These are phyloP conservation scores for Knufia fluminis DNA, from an alignment of 2,329 filamentous ascomycete genomes.

Conservation along the genomic window DNA sequence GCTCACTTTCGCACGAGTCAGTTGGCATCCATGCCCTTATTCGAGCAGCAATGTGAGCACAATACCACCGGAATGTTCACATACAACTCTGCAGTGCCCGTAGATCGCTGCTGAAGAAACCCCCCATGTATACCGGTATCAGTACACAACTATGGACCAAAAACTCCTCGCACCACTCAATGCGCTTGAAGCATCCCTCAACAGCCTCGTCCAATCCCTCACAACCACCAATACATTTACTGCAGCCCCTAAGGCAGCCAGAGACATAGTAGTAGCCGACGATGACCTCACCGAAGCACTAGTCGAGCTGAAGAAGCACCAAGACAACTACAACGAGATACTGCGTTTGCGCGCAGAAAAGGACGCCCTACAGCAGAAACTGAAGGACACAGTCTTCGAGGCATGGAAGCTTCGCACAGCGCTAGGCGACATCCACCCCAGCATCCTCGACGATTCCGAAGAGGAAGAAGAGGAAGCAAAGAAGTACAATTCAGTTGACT, in stretches of 20 bases:
- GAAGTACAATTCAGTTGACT: conserved; percentile 31
- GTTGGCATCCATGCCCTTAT: too few relatives aligned
- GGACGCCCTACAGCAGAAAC: conserved; percentile 30
- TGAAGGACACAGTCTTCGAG: conserved; percentile 34
- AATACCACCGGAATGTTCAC: too few relatives aligned
- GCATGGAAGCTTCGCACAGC: conserved; percentile 34
- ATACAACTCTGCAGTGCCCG: too few relatives aligned
- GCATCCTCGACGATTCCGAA: conserved; percentile 25
- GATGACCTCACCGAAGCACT: conserved; percentile 34
- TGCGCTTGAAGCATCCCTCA: conserved; percentile 35
- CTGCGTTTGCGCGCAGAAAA: conserved; percentile 34
- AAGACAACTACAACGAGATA: conserved; percentile 36
- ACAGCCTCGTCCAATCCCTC: conserved; percentile 32
- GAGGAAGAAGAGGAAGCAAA: conserved; percentile 24
- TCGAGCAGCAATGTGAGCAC: too few relatives aligned
- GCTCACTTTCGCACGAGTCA: too few relatives aligned
- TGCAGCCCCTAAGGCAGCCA: conserved; percentile 33
- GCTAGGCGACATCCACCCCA: conserved; percentile 29
- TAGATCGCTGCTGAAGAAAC: too few relatives aligned
- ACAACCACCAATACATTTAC: conserved; percentile 37
- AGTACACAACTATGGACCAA: conserved; percentile 34
- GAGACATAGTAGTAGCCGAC: conserved; percentile 34
- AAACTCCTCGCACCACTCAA: conserved; percentile 32
- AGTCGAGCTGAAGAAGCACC: conserved; percentile 34
- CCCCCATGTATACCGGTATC: too few relatives aligned